Evolutionary conservation across 345 rosid species (phyloP).

Genomic region (Lepidium sativum): DNA sequence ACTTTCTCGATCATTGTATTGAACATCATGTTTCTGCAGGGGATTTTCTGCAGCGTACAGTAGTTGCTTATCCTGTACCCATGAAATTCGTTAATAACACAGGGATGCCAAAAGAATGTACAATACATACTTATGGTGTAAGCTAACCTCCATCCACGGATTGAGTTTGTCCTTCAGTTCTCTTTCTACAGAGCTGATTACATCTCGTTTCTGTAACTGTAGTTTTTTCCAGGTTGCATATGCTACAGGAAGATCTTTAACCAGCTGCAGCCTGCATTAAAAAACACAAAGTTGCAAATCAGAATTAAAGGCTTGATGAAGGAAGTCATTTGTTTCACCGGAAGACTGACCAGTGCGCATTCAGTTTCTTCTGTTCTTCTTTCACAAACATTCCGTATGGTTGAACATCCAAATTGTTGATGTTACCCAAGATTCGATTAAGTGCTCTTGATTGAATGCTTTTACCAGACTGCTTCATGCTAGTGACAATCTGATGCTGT

Average conservation of each 20-base stretch:
- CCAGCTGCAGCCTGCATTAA: slow-evolving; percentile 57
- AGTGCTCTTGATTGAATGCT: slow-evolving; percentile 67
- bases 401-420: slow-evolving; percentile 53
- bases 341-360: slow-evolving; percentile 64
- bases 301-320: slow-evolving; percentile 9
- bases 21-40: slow-evolving; percentile 25
- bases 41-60: slow-evolving; percentile 19
- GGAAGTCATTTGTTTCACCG: slow-evolving; percentile 11
- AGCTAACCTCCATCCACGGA: slow-evolving; percentile 42
- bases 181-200: slow-evolving; percentile 45
- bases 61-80: slow-evolving; percentile 33
- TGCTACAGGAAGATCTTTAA: slow-evolving; percentile 62
- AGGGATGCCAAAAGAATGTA: background rate
- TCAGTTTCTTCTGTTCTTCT: slow-evolving; percentile 79
- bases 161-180: slow-evolving; percentile 46
- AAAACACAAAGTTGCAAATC: slow-evolving; percentile 2
- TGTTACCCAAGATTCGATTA: slow-evolving; percentile 61
- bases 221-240: slow-evolving; percentile 57
- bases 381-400: slow-evolving; percentile 83
- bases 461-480: slow-evolving; percentile 79
- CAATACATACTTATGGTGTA: background rate
- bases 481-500: slow-evolving; percentile 80
- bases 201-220: slow-evolving; percentile 41
- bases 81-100: background rate
- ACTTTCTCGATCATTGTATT: slow-evolving; percentile 24